Percentiles rank a stretch among this genome's conserved stretches.
These are phyloP conservation scores for Zygnema circumcarinatum DNA, from an alignment of 139 green algal species.

Conservation along the genomic window DNA sequence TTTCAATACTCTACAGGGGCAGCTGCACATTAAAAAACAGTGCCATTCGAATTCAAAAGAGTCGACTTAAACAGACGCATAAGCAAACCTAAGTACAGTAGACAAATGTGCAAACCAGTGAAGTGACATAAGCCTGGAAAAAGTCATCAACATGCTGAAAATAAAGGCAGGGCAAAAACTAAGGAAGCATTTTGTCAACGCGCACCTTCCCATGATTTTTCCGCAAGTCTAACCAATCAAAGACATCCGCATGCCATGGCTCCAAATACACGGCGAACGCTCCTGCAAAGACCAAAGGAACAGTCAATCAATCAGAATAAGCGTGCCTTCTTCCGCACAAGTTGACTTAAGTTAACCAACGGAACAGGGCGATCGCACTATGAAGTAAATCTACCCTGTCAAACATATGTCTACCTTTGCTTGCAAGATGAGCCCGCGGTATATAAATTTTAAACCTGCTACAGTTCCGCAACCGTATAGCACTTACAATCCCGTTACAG, in stretches of 20 bases:
- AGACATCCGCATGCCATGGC: conserved; percentile 95
- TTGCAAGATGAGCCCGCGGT: neutral
- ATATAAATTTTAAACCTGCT: no score
- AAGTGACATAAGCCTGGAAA: no score
- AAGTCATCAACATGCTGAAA: no score
- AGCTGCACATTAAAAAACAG: conserved; percentile 12
- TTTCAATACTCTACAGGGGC: conserved; percentile 5
- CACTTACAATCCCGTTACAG: no score
- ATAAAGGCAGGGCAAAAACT: no score
- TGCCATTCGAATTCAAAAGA: no score
- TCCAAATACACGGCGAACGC: conserved; percentile 93
- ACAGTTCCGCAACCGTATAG: no score
- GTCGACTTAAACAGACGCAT: no score
- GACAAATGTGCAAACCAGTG: no score
- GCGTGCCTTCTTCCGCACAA: neutral
- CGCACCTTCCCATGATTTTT: conserved; percentile 97
- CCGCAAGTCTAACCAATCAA: conserved; percentile 96
- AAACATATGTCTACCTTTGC: neutral
- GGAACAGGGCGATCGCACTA: neutral
- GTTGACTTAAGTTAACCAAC: neutral
- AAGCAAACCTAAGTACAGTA: no score
- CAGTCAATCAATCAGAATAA: conserved; percentile 16
- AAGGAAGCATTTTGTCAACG: neutral
- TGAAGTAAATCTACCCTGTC: neutral
- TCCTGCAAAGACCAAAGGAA: conserved; percentile 45